Base-by-base conservation (phyloP, 176 grass and related monocot genomes). In the Triticum timopheevii region DNA sequence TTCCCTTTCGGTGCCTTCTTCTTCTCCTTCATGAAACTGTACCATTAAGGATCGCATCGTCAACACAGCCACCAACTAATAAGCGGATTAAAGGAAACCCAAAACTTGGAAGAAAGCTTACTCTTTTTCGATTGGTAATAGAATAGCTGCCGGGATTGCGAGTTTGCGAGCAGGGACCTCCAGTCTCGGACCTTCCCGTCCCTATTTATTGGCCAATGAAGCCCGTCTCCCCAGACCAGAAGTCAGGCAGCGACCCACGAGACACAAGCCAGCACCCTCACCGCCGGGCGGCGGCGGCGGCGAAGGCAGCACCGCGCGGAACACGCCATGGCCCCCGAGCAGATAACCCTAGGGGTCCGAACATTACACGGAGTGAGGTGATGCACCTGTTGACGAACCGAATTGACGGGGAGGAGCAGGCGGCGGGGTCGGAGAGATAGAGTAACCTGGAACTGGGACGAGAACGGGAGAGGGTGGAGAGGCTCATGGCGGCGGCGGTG, bases 91-190 rank as follows among this genome's bases (percentile, higher is more conserved):
- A 84, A 69, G n/a, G 30, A 71, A n/a, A 84, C 13, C 27, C 44
- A 83, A 84, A 78, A 38, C 69, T 35, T 11, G 20, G 27, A 86
- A 45, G 76, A 17, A 89, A 78, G 69, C 86, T 92, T 93, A 93
- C 95, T 89, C 68, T 95, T 95, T 39, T 95, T 90, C 7, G 93
- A 78, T 62, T 84, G 85, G 49, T 88, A 84, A 33, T 62, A 91
- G 65, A 92, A 92, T 8, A 89, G 88, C 42, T 88, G 88, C 78
- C 84, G 87, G 54, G 90, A 93, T 47, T 86, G 88, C 65, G 81
- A 83, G 69, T 81, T 93, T 23, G 88, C 88, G 5, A 92, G 73
- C 56, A 95, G 77, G 78, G 87, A 90, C 88, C 88, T 91, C 90
- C 89, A 95, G 47, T 93, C 88, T 38, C 19, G 39, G 12, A 86